Evolutionary conservation across 208 protist genomes (phyloP), one percentile per base, ranked within the genome.

Genomic region (Leishmania aethiopica): DNA sequence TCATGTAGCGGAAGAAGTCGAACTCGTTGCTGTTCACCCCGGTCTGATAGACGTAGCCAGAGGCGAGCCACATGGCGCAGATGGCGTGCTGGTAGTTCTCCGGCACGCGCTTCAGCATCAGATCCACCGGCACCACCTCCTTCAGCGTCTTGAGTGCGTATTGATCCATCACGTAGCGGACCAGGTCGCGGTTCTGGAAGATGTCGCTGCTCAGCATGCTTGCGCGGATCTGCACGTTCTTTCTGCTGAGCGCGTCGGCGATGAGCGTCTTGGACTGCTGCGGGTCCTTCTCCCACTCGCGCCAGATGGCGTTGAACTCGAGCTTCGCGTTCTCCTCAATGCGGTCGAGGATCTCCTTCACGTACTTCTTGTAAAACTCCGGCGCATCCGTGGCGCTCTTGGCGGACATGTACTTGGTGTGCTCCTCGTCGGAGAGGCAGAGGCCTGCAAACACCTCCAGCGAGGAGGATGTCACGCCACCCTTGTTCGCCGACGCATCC

Each of bases 401-500:
- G 67, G 88, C 93, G 77, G 88, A 97, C 96, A 99, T 98, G 88
- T 96, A 88, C 87, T 95, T 92, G 57, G 86, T 87, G 83, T 97
- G 94, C 85, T 98, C 94, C 80, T 96, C 93, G 76, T 99, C 98
- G 4, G 88, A 93, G n/a, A 99, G 88, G n/a, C 95, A 89, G 11
- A 99, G 90, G 1, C 96, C 98, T 0, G 97, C 94, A 49, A 98
- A 93, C 17, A 99, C 98, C 88, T 99, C 98, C n/a, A 99, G 90
- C 35, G 98, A 99, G 19, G 98, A 99, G 11, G 95, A 99, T 1
- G 98, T 99, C 13, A 99, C 98, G 78, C 98, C 98, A 75, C 98
- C 98, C 91, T 99, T 99, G 89, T 99, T 99, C 15, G 98, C 90
- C 35, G 94, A 96, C 17, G 98, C 95, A 79, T 99, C 97, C 86